Base-by-base conservation (phyloP, 129 eudicot species). In the Heracleum sosnowskyi region DNA sequence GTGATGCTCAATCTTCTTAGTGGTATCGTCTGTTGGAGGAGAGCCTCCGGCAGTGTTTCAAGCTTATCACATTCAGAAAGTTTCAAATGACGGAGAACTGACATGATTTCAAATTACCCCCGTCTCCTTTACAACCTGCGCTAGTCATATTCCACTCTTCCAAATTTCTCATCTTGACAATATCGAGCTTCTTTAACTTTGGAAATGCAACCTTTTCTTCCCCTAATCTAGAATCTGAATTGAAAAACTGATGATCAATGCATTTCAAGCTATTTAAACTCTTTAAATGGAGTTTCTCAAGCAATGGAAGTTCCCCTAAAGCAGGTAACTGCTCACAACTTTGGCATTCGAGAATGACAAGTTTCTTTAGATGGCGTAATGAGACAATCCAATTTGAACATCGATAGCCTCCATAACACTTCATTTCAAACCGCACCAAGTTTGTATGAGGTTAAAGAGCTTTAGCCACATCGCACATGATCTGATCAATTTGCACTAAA, bases 141-240 rank as follows among this genome's bases (percentile, higher is more conserved):
- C 69, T 41, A 69, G 17, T 78, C 76, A 83, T 22, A 34, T 84
- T 63, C 87, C 87, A 84, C 22, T 84, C 86, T 79, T 84, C 86
- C 90, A 81, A 84, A 66, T 60, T 77, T 44, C 73, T 81, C 86
- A 84, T 77, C 39, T 76, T 40, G 45, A 76, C 49, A 31, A 87
- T 64, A 74, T 82, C 80, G 7, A 84, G 84, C 46, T 82, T 84
- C 84, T 87, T 87, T 84, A 87, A 64, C 80, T 82, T 75, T 39
- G 86, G 88, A 72, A 87, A 87, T n/a, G 79, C 77, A 57, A 71
- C 22, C 34, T 37, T 20, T 7, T 47, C 49, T 16, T 39, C 24
- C 10, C 12, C 53, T 41, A 51, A 45, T 73, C 22, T 13, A 16
- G 37, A 46, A 29, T 44, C 73, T 69, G 44, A n/a, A 2, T 83